Evolutionary conservation across 2,329 filamentous ascomycete genomes (phyloP).

Genomic region (Paraphoma chrysanthemicola): DNA sequence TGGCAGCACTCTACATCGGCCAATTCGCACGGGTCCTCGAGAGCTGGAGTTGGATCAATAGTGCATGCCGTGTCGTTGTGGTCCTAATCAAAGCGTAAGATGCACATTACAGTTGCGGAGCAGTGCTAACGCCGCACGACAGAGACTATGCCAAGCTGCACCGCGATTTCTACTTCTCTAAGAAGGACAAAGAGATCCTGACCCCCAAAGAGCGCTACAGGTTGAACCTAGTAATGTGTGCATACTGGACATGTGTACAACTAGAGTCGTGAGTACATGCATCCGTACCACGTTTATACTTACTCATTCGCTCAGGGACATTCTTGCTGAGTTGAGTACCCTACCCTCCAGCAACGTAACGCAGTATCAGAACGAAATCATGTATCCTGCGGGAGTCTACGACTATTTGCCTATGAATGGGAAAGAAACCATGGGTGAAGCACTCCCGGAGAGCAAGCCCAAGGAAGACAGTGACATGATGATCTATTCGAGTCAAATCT

Average conservation of each 20-base stretch:
- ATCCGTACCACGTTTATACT: conserved; percentile 2
- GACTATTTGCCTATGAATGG: conserved; percentile 33
- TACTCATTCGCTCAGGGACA: conserved; percentile 66
- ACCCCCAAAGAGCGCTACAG: conserved; percentile 38
- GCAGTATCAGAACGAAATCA: conserved; percentile 65
- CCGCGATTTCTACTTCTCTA: conserved; percentile 24
- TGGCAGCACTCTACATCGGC: conserved; percentile 87
- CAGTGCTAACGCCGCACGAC: conserved; percentile 19
- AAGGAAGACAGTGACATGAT: conserved; percentile 56
- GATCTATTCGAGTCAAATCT: conserved; percentile 68
- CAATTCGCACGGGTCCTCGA: conserved; percentile 87
- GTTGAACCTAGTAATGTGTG: conserved; percentile 60
- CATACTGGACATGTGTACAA: conserved; percentile 94
- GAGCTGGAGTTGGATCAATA: conserved; percentile 75
- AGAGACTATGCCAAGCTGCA: conserved; percentile 44
- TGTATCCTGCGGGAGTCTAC: conserved; percentile 69
- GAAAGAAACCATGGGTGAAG: neutral
- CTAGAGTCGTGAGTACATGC: conserved; percentile 73
- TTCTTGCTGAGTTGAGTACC: conserved; percentile 80
- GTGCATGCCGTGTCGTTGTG: conserved; percentile 67
- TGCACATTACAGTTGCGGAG: neutral
- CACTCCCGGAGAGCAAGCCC: conserved; percentile 11
- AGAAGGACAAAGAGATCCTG: conserved; percentile 14
- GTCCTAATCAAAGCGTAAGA: conserved; percentile 75
- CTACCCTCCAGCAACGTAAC: conserved; percentile 68